phyloP scores from a whole-genome alignment of 208 protist species.

The Trypanosoma cruzi region DNA sequence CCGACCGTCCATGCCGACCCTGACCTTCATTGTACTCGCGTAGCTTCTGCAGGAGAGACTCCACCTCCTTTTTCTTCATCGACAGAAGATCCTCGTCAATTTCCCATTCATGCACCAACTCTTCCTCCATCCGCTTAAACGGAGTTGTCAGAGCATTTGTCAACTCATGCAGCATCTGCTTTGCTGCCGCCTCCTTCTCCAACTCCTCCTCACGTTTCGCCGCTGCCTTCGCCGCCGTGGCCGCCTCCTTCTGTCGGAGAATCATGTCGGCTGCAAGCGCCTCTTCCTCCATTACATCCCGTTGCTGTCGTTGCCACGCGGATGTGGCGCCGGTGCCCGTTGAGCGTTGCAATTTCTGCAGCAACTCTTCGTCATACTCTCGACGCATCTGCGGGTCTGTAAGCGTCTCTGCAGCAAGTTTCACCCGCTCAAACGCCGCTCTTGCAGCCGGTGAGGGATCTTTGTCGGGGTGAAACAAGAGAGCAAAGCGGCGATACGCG shows the following conservation, averaged over 20 bases:
- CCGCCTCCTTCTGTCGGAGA: slow-evolving; percentile 50
- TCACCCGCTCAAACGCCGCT: slow-evolving; percentile 64
- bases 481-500: slow-evolving; percentile 69
- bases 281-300: slow-evolving; percentile 44
- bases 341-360: background rate
- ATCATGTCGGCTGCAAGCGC: slow-evolving; percentile 56
- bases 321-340: background rate
- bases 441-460: slow-evolving; percentile 64
- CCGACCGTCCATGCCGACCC: slow-evolving; percentile 5
- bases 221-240: slow-evolving; percentile 31
- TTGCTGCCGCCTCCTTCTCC: slow-evolving; percentile 46
- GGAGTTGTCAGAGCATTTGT: slow-evolving; percentile 61
- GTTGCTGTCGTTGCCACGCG: slow-evolving; percentile 32
- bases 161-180: slow-evolving; percentile 55
- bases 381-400: slow-evolving; percentile 40
- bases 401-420: slow-evolving; percentile 64
- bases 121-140: slow-evolving; percentile 65
- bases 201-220: slow-evolving; percentile 32
- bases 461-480: slow-evolving; percentile 89
- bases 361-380: slow-evolving; percentile 42
- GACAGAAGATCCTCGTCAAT: slow-evolving; percentile 64
- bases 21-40: slow-evolving; percentile 18
- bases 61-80: slow-evolving; percentile 67
- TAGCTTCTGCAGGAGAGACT: slow-evolving; percentile 48
- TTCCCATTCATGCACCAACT: slow-evolving; percentile 75